phyloP scores from a whole-genome alignment of 176 grass and related monocot species.

The Raddia guianensis region DNA sequence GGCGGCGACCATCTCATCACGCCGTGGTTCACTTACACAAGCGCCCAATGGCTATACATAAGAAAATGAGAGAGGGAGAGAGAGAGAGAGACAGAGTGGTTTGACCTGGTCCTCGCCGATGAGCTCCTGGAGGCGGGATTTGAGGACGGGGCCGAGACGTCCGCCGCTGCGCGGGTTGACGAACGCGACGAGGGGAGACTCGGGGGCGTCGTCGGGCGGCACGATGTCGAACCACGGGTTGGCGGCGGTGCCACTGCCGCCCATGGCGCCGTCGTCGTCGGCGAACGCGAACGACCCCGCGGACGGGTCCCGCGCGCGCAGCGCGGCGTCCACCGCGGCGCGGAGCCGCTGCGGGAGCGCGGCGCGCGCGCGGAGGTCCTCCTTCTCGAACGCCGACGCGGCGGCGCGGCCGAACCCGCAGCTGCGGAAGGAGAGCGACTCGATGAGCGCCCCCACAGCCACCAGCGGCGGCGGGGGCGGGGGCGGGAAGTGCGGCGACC shows the following conservation, averaged over 20 bases:
- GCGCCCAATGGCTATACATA: neutral
- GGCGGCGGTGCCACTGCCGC: neutral
- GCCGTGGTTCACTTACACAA: neutral
- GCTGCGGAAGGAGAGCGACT: constrained; percentile 57
- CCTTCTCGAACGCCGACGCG: constrained; percentile 53
- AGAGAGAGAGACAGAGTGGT: neutral
- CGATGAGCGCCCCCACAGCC: constrained; percentile 50
- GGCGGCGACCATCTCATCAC: constrained; percentile 41
- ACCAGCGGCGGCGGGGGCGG: constrained; percentile 42
- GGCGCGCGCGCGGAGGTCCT: constrained; percentile 60
- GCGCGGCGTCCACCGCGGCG: constrained; percentile 57
- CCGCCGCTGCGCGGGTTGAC: constrained; percentile 93
- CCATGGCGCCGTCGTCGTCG: neutral
- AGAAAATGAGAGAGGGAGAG: neutral
- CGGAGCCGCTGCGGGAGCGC: constrained; percentile 55
- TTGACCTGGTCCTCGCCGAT: constrained; percentile 82
- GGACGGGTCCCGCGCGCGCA: constrained; percentile 48
- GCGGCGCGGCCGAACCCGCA: constrained; percentile 68
- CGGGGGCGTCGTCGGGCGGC: constrained; percentile 53
- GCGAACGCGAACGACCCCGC: constrained; percentile 30
- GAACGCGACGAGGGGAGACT: constrained; percentile 77
- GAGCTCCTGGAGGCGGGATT: constrained; percentile 77
- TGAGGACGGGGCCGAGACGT: constrained; percentile 78
- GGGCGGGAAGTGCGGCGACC: neutral
- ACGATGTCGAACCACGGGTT: constrained; percentile 40